A percentile compares a stretch with the other conserved stretches of the same genome.
Evolutionary conservation across 1,284 basidiomycete genomes (phyloP).

Genomic region (Boletus smithii): DNA sequence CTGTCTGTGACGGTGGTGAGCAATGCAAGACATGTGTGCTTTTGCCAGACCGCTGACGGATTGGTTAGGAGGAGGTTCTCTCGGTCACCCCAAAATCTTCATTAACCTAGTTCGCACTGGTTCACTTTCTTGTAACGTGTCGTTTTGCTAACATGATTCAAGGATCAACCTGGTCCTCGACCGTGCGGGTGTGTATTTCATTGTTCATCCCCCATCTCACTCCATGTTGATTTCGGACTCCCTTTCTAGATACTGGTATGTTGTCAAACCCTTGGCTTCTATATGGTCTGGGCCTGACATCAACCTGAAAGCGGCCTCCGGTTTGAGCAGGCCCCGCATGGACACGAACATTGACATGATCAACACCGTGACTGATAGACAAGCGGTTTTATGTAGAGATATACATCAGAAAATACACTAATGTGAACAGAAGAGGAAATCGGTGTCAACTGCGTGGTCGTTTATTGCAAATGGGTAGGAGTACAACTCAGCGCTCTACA

Average conservation of each 20-base stretch:
- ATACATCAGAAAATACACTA: slow-evolving; percentile 12
- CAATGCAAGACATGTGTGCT: slow-evolving; percentile 10
- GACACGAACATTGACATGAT: slow-evolving; percentile 39
- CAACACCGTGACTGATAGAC: background rate
- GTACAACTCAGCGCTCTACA: slow-evolving; percentile 37
- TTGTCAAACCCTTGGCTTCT: slow-evolving; percentile 14
- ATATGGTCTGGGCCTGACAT: slow-evolving; percentile 8
- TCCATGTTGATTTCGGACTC: slow-evolving; percentile 9
- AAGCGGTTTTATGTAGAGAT: slow-evolving; percentile 14
- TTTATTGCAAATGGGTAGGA: slow-evolving; percentile 33
- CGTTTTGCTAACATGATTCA: slow-evolving; percentile 17
- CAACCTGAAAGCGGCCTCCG: slow-evolving; percentile 66
- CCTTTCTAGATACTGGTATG: slow-evolving; percentile 76
- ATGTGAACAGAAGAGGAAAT: slow-evolving; percentile 4
- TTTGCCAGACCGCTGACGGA: slow-evolving; percentile 15
- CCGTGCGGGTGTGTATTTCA: slow-evolving; percentile 69
- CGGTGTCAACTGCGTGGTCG: slow-evolving; percentile 15
- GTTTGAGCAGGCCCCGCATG: slow-evolving; percentile 64
- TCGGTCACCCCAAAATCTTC: slow-evolving; percentile 95
- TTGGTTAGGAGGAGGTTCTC: slow-evolving; percentile 80
- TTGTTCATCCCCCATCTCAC: background rate
- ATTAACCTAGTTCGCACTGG: slow-evolving; percentile 78
- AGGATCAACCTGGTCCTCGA: slow-evolving; percentile 76
- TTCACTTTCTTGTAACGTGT: slow-evolving; percentile 5
- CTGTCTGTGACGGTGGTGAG: slow-evolving; percentile 92